Evolutionary conservation across 2,329 filamentous ascomycete genomes (phyloP).

Genomic region (Pestalotiopsis sp.): DNA sequence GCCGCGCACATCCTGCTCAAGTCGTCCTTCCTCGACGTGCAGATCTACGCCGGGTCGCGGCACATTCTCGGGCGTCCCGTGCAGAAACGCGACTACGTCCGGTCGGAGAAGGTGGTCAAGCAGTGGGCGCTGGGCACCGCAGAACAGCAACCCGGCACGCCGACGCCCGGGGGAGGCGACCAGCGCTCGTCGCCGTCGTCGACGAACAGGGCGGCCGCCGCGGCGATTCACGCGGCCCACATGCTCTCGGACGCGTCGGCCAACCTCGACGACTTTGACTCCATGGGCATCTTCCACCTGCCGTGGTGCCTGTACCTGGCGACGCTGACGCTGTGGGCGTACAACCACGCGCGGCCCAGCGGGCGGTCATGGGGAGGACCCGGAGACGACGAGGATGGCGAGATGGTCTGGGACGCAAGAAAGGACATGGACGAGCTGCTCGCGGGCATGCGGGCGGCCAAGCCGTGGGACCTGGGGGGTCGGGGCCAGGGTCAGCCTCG

Average conservation of each 20-base stretch:
- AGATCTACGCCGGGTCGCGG: conserved; percentile 60
- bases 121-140: conserved; percentile 36
- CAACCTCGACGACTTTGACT: conserved; percentile 49
- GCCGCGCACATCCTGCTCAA: conserved; percentile 56
- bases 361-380: conserved; percentile 11
- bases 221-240: conserved; percentile 54
- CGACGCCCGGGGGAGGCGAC: not conserved
- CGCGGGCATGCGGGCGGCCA: conserved; percentile 36
- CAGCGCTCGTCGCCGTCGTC: not conserved
- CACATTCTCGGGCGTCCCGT: conserved; percentile 60
- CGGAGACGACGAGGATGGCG: conserved; percentile 37
- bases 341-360: conserved; percentile 43
- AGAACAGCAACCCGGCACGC: not conserved
- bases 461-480: conserved; percentile 37
- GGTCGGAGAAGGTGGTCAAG: conserved; percentile 51
- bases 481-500: conserved; percentile 39
- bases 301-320: conserved; percentile 63
- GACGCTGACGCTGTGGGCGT: conserved; percentile 58
- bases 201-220: conserved; percentile 35
- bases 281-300: conserved; percentile 57
- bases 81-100: conserved; percentile 46
- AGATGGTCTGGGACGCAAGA: conserved; percentile 50
- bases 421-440: conserved; percentile 48
- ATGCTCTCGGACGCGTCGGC: conserved; percentile 51
- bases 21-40: conserved; percentile 60